Base-by-base conservation (phyloP, 169 alveolate species). In the Cryptosporidium muris region DNA sequence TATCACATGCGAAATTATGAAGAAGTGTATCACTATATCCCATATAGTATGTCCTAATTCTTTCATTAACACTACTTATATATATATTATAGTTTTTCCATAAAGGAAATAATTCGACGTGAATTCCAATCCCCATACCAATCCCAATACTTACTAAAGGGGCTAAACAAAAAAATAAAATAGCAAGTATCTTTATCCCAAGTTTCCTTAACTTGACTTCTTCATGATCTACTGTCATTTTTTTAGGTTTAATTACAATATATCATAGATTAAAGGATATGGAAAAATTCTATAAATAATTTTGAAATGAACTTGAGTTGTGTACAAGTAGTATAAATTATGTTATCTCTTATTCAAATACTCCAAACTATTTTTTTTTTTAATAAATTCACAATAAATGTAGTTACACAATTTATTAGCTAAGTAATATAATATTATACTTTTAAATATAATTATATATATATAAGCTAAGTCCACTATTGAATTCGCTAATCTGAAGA, bases 51-150 rank as follows among this genome's bases (percentile, higher is more conserved):
- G 85, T 40, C 45, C 85, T 74, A n/a, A 68, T 42, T 34, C 25
- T 74, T 60, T 74, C 85, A 37, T 58, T 38, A 34, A 74, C 5
- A 74, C 67, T 38, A 60, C 60, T 74, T 51, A 74, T 43, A 38
- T 58, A 45, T 16, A 74, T 74, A 60, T 74, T 74, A 34, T 74
- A 74, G 16, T 74, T 74, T 37, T 11, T 5, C 63, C 68, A 60
- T 8, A 43, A 4, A 74, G 42, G 43, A 9, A 43, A 58, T 2
- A 74, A 47, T 25, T 74, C 85, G 2, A 74, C 11, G 16, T 58
- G 45, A 11, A 74, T 74, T 14, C 40, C 54, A 9, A 74, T 42
- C 2, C 68, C 68, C 5, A 58, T 14, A 11, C 66, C 63, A 6
- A 58, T 42, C 25, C 47, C 34, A 45, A 34, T 45, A 1, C 54